Evolutionary conservation across 2,329 filamentous ascomycete species (phyloP).

Genomic region (Xylaria sp.): DNA sequence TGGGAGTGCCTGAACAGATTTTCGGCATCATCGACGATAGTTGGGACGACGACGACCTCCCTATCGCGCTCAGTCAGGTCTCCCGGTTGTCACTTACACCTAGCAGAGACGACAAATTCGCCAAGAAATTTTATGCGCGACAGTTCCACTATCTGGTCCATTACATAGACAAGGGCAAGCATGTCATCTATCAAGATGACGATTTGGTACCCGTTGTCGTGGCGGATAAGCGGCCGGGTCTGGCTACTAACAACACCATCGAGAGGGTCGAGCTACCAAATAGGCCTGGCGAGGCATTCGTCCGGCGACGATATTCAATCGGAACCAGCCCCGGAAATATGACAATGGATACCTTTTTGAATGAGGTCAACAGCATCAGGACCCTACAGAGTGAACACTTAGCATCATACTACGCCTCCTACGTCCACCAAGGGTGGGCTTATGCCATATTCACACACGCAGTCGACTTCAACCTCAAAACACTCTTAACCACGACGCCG

Average conservation of each 20-base stretch:
- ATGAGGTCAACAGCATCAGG: conserved; percentile 69
- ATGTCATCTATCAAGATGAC: conserved; percentile 71
- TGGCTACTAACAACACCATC: conserved; percentile 54
- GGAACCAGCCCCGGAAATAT: conserved; percentile 59
- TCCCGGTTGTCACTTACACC: conserved; percentile 70
- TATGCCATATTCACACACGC: conserved; percentile 75
- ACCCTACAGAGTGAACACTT: conserved; percentile 74
- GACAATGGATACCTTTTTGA: conserved; percentile 65
- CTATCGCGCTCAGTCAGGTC: conserved; percentile 73
- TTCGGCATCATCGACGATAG: conserved; percentile 80
- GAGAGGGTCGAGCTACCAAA: conserved; percentile 73
- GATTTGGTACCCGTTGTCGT: conserved; percentile 76
- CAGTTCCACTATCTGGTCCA: conserved; percentile 78
- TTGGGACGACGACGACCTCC: conserved; percentile 81
- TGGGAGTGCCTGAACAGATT: conserved; percentile 77
- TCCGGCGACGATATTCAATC: conserved; percentile 67
- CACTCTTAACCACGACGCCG: conserved; percentile 73
- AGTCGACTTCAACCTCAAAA: conserved; percentile 73
- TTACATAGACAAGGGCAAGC: conserved; percentile 68
- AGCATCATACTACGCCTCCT: conserved; percentile 77
- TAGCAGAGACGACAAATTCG: conserved; percentile 69
- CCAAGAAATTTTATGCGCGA: conserved; percentile 74
- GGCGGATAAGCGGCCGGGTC: conserved; percentile 66
- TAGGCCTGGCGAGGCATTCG: conserved; percentile 66
- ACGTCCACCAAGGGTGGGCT: conserved; percentile 70